Percentiles rank a stretch among this genome's conserved stretches.
phyloP scores from a whole-genome alignment of 768 basidiomycete genomes.

The Mycena polygramma region DNA sequence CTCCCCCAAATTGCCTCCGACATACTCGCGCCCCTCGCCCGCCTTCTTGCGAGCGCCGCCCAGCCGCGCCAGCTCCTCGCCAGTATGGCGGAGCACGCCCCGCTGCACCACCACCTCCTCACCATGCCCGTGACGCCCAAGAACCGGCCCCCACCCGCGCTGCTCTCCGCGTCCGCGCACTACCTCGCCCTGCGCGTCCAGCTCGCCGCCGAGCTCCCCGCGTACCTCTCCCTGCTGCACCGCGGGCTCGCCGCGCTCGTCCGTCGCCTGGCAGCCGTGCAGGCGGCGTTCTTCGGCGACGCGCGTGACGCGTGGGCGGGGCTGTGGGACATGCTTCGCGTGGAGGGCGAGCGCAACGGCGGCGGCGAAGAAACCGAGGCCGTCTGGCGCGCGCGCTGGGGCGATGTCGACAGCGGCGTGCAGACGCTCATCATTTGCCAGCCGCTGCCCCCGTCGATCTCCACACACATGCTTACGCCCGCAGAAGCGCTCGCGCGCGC shows the following conservation, averaged over 20 bases:
- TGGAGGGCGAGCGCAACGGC: constrained; percentile 77
- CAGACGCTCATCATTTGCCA: constrained; percentile 50
- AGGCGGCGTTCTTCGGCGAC: constrained; percentile 70
- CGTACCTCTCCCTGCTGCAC: constrained; percentile 69
- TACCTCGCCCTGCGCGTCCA: constrained; percentile 84
- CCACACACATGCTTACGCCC: constrained; percentile 15
- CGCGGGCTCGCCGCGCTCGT: constrained; percentile 70
- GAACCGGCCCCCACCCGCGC: constrained; percentile 73
- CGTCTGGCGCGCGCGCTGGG: constrained; percentile 80
- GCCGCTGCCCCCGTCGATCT: constrained; percentile 29
- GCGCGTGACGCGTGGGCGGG: constrained; percentile 78
- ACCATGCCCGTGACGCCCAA: constrained; percentile 73
- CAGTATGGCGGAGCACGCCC: constrained; percentile 81
- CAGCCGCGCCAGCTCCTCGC: constrained; percentile 76
- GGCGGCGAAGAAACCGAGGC: constrained; percentile 76
- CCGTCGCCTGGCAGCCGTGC: constrained; percentile 65
- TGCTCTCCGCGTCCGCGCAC: constrained; percentile 80
- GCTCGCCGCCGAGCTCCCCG: constrained; percentile 78
- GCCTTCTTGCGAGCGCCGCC: constrained; percentile 69
- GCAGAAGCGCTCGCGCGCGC: constrained; percentile 26
- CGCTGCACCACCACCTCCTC: constrained; percentile 77
- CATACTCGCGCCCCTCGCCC: constrained; percentile 69
- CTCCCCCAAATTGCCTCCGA: constrained; percentile 37
- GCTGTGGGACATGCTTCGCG: constrained; percentile 87
- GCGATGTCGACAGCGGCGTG: constrained; percentile 70